These are phyloP conservation scores for Gigaspora rosea DNA, from an alignment of 192 early-diverging fungal genomes.

Conservation along the genomic window DNA sequence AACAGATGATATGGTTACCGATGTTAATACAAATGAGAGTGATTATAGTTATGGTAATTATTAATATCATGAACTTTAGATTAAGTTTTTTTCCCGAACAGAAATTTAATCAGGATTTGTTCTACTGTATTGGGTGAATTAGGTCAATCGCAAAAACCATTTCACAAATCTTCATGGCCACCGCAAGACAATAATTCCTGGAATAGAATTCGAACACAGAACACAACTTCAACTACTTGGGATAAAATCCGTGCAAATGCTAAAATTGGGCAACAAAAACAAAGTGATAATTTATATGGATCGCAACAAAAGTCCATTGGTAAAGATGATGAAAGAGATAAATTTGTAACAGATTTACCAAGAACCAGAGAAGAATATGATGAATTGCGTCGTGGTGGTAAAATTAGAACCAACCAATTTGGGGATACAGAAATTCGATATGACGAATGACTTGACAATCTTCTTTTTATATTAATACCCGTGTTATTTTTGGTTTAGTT, in stretches of 20 bases:
- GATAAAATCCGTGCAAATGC: slow-evolving; percentile 8
- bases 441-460: background rate
- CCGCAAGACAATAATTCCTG: background rate
- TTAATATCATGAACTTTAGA: background rate
- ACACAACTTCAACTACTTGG: background rate
- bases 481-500: too few relatives aligned
- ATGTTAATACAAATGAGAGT: background rate
- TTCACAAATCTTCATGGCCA: background rate
- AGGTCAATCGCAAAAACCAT: background rate
- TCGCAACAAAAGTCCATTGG: background rate
- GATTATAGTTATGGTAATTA: background rate
- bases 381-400: background rate
- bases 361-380: slow-evolving; percentile 24
- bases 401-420: slow-evolving; percentile 17
- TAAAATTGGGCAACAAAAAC: background rate
- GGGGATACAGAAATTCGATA: slow-evolving; percentile 1
- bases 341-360: background rate
- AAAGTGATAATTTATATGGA: background rate
- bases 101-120: background rate
- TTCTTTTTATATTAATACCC: too few relatives aligned
- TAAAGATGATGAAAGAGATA: background rate
- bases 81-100: background rate
- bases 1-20: background rate
- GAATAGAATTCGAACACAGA: slow-evolving; percentile 8
- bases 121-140: background rate